A percentile compares a stretch with the other conserved stretches of the same genome.
These are phyloP conservation scores for Yarrowia sp. DNA, from an alignment of 805 yeast species.

Conservation along the genomic window DNA sequence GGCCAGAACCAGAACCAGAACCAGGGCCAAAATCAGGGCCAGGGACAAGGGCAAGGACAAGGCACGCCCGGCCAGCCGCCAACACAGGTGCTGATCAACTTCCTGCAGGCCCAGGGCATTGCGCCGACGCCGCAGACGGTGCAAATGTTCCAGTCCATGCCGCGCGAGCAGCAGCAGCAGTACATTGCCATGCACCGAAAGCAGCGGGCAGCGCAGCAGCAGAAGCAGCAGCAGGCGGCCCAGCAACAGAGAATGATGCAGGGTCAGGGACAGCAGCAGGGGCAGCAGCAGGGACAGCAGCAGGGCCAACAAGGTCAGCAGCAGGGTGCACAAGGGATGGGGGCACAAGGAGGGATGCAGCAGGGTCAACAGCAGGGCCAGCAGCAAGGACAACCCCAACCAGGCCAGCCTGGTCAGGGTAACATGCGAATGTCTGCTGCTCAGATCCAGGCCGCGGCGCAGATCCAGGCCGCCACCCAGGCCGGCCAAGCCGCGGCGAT, in stretches of 20 bases:
- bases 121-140: constrained; percentile 36
- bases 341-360: constrained; percentile 41
- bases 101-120: constrained; percentile 38
- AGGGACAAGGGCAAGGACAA: constrained; percentile 38
- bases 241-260: constrained; percentile 44
- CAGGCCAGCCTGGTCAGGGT: constrained; percentile 35
- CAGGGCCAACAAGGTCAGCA: too few relatives aligned
- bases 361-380: constrained; percentile 41
- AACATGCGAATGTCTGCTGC: constrained; percentile 22
- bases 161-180: constrained; percentile 44
- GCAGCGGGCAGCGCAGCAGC: constrained; percentile 43
- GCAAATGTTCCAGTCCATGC: constrained; percentile 41
- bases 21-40: constrained; percentile 44
- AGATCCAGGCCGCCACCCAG: constrained; percentile 34
- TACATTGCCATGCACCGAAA: constrained; percentile 40
- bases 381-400: constrained; percentile 41
- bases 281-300: constrained; percentile 6
- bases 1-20: constrained; percentile 6
- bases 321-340: constrained; percentile 42
- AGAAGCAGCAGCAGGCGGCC: constrained; percentile 41
- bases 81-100: constrained; percentile 10
- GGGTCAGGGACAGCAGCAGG: constrained; percentile 44
- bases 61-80: constrained; percentile 11
- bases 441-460: constrained; percentile 28
- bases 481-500: constrained; percentile 44